phyloP scores from a whole-genome alignment of 371 early-diverging fungal species.

The Dichotomocladium elegans region DNA sequence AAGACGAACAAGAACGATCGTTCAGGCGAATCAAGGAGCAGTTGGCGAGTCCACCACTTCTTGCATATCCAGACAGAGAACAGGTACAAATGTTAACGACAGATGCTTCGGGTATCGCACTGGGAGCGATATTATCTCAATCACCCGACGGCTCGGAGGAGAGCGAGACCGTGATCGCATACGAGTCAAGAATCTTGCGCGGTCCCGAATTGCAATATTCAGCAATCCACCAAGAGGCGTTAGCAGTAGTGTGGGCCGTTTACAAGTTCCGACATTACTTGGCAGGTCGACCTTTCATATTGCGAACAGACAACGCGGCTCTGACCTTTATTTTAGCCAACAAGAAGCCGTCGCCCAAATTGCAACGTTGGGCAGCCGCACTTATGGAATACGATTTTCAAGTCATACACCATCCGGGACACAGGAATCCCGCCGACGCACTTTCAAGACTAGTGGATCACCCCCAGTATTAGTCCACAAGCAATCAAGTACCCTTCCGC shows the following conservation, averaged over 20 bases:
- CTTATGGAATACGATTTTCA: constrained; percentile 9
- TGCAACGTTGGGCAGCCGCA: constrained; percentile 7
- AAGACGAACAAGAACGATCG: constrained; percentile 5
- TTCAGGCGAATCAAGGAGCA: constrained; percentile 10
- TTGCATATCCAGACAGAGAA: constrained; percentile 3
- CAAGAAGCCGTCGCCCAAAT: background rate
- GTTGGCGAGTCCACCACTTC: constrained; percentile 1
- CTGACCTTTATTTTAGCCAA: constrained; percentile 2
- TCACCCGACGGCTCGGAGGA: constrained; percentile 3
- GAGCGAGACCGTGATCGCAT: constrained; percentile 9
- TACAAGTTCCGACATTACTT: constrained; percentile 27
- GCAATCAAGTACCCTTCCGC: no score
- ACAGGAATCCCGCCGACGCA: constrained; percentile 6
- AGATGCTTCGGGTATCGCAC: constrained; percentile 9
- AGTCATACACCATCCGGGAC: background rate
- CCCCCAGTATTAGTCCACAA: no score
- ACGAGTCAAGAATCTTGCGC: constrained; percentile 8
- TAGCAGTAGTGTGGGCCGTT: constrained; percentile 29
- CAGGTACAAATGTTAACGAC: constrained; percentile 17
- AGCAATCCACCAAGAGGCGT: constrained; percentile 23
- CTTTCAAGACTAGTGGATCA: constrained; percentile 3
- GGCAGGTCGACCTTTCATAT: constrained; percentile 9
- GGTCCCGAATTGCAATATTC: constrained; percentile 7
- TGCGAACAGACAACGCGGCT: constrained; percentile 6
- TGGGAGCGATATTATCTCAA: constrained; percentile 32